Evolutionary conservation across 176 grass and related monocot species (phyloP), one percentile per base, ranked within the genome.

Genomic region (Saccharum spontaneum): DNA sequence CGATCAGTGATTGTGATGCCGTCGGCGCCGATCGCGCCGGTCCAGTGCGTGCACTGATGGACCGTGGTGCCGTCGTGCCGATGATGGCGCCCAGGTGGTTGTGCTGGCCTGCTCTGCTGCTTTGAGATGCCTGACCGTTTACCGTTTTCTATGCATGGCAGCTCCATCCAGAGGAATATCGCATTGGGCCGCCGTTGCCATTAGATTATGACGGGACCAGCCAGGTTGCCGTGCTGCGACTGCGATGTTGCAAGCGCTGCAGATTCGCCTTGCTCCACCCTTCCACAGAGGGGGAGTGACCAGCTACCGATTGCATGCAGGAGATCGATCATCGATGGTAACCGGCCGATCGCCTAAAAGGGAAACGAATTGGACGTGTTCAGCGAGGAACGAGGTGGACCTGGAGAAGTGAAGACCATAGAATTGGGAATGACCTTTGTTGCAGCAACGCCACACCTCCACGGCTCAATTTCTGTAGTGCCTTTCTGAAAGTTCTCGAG

Each of bases 21-120:
- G 79, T 24, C 18, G 77, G 63, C 79, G 79, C 66, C 73, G 82
- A 78, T 86, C 67, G 77, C 88, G 79, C 63, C 45, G 83, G 75
- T 46, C 13, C 71, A 26, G 48, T 36, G 78, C 28, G 60, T 36
- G 78, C 28, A 28, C 64, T 34, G 8, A 33, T 13, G 46, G 15
- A 62, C 57, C 33, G 41, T 40, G 46, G 31, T 3, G 54, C 30
- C 50, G 40, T 80, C 76, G 62, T 80, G 82, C 61, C 14, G 6
- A 36, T 26, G 46, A 70, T 70, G 66, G 45, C 20, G 79, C 6
- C 37, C 64, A 24, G 64, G 65, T 81, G 26, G 62, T 33, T 2
- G 33, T 33, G 33, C 33, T 33, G 33, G 33, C 33, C 43, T 43
- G 44, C 15, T 49, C 36, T 73, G 24, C 50, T 77, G 82, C 48